Percentiles rank a stretch among this genome's conserved stretches.
Evolutionary conservation across 345 rosid species (phyloP).

Genomic region (Melaleuca alternifolia): DNA sequence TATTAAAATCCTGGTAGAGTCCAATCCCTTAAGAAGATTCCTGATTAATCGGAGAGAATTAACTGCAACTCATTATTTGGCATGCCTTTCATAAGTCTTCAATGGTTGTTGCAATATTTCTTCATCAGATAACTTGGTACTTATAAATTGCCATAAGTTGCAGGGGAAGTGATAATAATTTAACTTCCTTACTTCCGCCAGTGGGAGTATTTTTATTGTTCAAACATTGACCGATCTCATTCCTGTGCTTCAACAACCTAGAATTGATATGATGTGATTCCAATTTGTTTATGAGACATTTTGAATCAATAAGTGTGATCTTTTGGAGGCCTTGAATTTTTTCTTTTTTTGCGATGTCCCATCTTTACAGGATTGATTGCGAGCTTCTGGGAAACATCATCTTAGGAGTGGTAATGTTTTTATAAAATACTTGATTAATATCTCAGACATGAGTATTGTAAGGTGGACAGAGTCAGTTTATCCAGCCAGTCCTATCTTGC

Average conservation of each 20-base stretch:
- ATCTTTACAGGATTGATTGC: neutral
- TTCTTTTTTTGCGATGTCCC: neutral
- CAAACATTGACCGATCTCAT: neutral
- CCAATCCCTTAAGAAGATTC: neutral
- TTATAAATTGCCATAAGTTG: neutral
- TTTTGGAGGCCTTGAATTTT: neutral
- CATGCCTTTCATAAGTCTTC: neutral
- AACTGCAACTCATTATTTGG: neutral
- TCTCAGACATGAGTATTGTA: neutral
- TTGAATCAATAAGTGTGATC: neutral
- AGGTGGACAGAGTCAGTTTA: neutral
- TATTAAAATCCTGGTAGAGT: neutral
- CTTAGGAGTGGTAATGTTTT: neutral
- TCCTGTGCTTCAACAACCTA: neutral
- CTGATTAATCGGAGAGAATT: neutral
- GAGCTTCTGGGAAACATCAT: neutral
- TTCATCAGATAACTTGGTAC: neutral
- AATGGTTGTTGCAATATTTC: neutral
- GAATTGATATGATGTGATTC: neutral
- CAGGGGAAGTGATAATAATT: neutral
- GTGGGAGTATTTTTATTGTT: neutral
- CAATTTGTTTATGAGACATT: neutral
- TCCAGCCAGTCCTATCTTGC: neutral
- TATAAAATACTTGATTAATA: neutral
- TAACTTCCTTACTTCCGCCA: neutral